These are phyloP conservation scores for Exserohilum rostratum DNA, from an alignment of 2,329 filamentous ascomycete genomes.

Conservation along the genomic window DNA sequence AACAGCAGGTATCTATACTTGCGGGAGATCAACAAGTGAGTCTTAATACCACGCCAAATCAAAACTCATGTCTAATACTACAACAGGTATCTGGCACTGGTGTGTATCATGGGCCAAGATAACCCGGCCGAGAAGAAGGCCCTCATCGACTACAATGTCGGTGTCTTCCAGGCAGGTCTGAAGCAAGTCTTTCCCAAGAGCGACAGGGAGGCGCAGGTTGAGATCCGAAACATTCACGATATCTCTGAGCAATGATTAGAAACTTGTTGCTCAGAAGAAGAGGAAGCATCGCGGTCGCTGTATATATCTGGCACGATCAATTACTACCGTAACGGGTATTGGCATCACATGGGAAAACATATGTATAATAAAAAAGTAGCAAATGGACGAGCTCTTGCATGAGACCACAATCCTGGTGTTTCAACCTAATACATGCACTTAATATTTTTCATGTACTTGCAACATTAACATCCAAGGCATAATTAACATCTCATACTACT, in stretches of 20 bases:
- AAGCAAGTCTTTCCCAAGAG: conserved; percentile 73
- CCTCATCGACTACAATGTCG: conserved; percentile 85
- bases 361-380: neutral
- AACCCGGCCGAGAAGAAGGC: conserved; percentile 84
- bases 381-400: too few relatives aligned
- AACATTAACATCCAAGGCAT: neutral
- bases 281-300: neutral
- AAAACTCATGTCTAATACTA: conserved; percentile 6
- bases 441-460: neutral
- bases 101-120: conserved; percentile 83
- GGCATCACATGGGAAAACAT: neutral
- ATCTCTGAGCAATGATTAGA: conserved; percentile 9
- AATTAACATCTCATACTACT: neutral
- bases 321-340: neutral
- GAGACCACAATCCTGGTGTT: neutral
- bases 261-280: neutral
- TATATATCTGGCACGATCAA: neutral
- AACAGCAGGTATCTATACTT: conserved; percentile 67
- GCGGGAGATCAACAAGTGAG: conserved; percentile 70
- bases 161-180: conserved; percentile 78
- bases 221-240: conserved; percentile 31
- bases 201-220: conserved; percentile 35
- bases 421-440: neutral
- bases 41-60: neutral
- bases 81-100: conserved; percentile 73